Conservation (phyloP, 1,284 basidiomycete genomes). For the Athelia psychrophila region DNA sequence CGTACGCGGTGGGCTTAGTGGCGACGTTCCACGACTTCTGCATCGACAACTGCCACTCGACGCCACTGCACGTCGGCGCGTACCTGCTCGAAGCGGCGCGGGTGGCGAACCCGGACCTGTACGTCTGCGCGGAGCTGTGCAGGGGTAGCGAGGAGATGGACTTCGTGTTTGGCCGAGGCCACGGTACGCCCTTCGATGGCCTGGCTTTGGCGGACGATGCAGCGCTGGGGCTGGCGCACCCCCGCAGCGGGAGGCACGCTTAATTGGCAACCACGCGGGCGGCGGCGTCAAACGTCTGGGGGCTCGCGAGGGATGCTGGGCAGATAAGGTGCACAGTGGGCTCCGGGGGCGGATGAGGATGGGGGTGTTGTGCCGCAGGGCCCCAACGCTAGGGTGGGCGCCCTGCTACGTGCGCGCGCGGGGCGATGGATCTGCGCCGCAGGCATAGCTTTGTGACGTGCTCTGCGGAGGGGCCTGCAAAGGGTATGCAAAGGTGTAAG, state of each 20-base stretch:
- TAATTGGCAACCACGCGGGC: conserved; percentile 80
- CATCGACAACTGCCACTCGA: conserved; percentile 98
- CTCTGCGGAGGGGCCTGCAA: no score
- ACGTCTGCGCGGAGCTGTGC: conserved; percentile 96
- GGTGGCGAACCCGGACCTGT: conserved; percentile 86
- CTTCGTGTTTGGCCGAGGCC: conserved; percentile 81
- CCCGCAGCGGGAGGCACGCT: conserved; percentile 76
- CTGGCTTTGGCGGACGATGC: conserved; percentile 3
- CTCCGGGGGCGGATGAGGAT: conserved; percentile 63
- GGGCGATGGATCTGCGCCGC: no score
- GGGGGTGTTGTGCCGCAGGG: conserved; percentile 52
- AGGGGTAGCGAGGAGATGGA: conserved; percentile 96
- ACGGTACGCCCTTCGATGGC: conserved; percentile 43
- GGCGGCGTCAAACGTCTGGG: conserved; percentile 66
- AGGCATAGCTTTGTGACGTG: no score
- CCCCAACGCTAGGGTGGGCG: conserved; percentile 62
- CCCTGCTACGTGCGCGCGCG: no score
- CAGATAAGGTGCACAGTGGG: conserved; percentile 72
- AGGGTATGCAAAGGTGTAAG: no score
- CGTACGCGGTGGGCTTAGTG: conserved; percentile 81
- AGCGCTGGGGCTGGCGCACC: conserved; percentile 61
- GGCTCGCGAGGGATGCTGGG: conserved; percentile 51
- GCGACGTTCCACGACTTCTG: conserved; percentile 90
- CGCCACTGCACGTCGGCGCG: conserved; percentile 91
- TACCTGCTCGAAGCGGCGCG: conserved; percentile 91